Evolutionary conservation across 768 basidiomycete species (phyloP).

Genomic region (Leccinum disarticulatum): DNA sequence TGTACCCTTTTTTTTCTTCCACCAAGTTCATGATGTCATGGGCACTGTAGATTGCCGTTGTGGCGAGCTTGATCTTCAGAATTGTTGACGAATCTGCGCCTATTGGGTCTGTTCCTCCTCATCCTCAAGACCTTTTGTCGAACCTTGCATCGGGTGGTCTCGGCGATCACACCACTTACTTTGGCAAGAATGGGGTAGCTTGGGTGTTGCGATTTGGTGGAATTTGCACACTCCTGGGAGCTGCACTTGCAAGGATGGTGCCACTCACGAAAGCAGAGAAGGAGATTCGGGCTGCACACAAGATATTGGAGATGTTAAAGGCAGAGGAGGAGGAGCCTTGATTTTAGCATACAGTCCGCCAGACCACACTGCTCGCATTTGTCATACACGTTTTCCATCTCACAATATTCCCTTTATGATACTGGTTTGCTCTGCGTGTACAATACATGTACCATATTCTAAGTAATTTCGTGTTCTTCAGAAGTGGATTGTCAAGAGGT

Average conservation of each 20-base stretch:
- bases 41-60: slow-evolving; percentile 70
- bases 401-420: neutral
- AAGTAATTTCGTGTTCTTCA: neutral
- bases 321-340: slow-evolving; percentile 54
- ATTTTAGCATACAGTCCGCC: slow-evolving; percentile 9
- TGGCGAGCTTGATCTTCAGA: slow-evolving; percentile 85
- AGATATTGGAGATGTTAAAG: slow-evolving; percentile 73
- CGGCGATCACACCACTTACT: slow-evolving; percentile 54
- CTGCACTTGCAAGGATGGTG: slow-evolving; percentile 74
- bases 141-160: slow-evolving; percentile 24
- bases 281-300: slow-evolving; percentile 80
- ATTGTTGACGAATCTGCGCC: slow-evolving; percentile 57
- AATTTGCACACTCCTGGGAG: slow-evolving; percentile 77
- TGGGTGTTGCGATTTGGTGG: slow-evolving; percentile 96
- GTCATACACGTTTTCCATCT: slow-evolving; percentile 3
- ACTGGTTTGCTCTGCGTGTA: neutral
- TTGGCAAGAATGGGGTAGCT: slow-evolving; percentile 86
- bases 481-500: neutral
- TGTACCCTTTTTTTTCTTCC: slow-evolving; percentile 31
- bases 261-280: slow-evolving; percentile 90
- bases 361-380: slow-evolving; percentile 18
- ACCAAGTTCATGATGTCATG: neutral
- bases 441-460: neutral
- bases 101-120: slow-evolving; percentile 15
- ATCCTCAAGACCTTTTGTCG: slow-evolving; percentile 35